These are phyloP conservation scores for Psilocybe mexicana DNA, from an alignment of 1,284 basidiomycete genomes.

Conservation along the genomic window DNA sequence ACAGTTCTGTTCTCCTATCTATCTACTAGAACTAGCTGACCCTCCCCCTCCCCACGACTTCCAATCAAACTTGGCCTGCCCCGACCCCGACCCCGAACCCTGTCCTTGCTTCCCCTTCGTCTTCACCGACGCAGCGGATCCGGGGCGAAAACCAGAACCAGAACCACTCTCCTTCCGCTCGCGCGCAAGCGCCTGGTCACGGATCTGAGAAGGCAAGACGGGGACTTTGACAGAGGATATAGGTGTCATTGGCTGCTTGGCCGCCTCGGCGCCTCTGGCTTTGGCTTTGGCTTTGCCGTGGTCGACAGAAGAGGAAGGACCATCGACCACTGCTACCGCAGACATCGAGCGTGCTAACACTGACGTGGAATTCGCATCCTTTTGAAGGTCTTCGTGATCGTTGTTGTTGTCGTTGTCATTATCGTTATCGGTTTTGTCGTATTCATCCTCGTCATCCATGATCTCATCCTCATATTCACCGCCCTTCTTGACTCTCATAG, in stretches of 20 bases:
- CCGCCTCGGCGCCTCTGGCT: background rate
- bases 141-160: too few species aligned
- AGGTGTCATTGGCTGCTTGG: background rate
- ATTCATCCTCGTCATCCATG: background rate
- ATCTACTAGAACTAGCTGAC: too few species aligned
- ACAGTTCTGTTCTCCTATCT: too few species aligned
- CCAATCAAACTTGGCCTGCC: too few species aligned
- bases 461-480: background rate
- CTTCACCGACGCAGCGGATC: too few species aligned
- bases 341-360: too few species aligned
- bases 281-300: background rate
- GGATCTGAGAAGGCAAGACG: constrained; percentile 8
- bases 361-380: background rate
- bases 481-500: too few species aligned
- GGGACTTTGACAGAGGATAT: constrained; percentile 16
- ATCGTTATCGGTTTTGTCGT: background rate
- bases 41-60: too few species aligned
- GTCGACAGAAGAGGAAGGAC: background rate
- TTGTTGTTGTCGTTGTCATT: background rate
- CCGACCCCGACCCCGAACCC: too few species aligned
- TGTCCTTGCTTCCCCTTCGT: too few species aligned
- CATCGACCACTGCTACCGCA: too few species aligned
- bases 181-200: constrained; percentile 5
- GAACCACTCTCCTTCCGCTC: constrained; percentile 5
- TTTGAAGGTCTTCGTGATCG: background rate